A percentile compares a stretch with the other conserved stretches of the same genome.
phyloP scores from a whole-genome alignment of 352 stramenopile species.

The Pythium brachiatum region DNA sequence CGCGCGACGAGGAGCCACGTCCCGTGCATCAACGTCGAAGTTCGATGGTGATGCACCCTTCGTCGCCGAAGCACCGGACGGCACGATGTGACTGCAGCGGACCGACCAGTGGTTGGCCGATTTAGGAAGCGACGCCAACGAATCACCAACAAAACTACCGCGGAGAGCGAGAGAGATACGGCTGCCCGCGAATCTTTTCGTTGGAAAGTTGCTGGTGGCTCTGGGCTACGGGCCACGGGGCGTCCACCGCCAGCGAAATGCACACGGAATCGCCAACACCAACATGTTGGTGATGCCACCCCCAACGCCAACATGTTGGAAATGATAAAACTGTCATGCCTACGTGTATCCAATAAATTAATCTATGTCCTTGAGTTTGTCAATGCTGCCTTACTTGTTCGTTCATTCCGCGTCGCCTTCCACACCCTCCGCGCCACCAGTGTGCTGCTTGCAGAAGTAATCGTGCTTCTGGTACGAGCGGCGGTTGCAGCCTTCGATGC shows the following conservation, averaged over 20 bases:
- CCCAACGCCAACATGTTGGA: slow-evolving; percentile 2
- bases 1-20: slow-evolving; percentile 17
- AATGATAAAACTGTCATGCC: no score
- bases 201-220: no score
- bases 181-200: background rate
- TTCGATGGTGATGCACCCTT: slow-evolving; percentile 22
- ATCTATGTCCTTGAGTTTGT: slow-evolving; percentile 1
- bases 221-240: no score
- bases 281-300: slow-evolving; percentile 1
- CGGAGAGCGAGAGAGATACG: background rate
- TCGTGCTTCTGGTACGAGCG: slow-evolving; percentile 47
- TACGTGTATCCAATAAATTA: slow-evolving; percentile 26
- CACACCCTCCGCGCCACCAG: background rate
- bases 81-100: background rate
- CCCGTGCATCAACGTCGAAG: slow-evolving; percentile 22
- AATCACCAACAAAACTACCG: background rate
- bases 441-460: slow-evolving; percentile 72
- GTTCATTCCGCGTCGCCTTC: slow-evolving; percentile 6
- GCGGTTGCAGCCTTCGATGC: slow-evolving; percentile 41
- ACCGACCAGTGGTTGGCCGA: background rate
- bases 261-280: background rate
- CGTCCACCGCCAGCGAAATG: background rate
- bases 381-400: background rate
- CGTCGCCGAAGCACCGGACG: slow-evolving; percentile 28
- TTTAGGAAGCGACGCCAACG: background rate